Base-by-base conservation (phyloP, 495 filamentous ascomycete genomes). In the Xylaria curta region DNA sequence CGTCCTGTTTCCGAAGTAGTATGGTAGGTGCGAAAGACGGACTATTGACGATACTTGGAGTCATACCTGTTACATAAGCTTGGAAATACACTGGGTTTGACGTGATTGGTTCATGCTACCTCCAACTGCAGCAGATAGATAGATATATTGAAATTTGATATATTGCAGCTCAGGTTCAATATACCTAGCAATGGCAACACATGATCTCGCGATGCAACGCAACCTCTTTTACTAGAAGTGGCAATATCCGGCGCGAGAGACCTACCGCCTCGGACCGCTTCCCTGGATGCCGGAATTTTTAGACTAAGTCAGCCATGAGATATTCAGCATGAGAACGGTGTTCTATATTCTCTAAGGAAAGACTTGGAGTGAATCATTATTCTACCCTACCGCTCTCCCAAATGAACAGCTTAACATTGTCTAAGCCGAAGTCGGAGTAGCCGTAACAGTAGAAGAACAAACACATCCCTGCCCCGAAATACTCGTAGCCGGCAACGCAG, bases 401-500 rank as follows among this genome's bases (percentile, higher is more conserved):
- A n/a, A n/a, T n/a, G n/a, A n/a, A n/a, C n/a, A n/a, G n/a, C n/a
- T n/a, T n/a, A n/a, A 31, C 21, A 47, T 28, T 13, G 33, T 31
- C 51, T 58, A 59, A 44, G 56, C 42, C 13, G 61, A 58, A 1
- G 68, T 61, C 3, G 68, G 75, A 54, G 74, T 13, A 33, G 70
- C 68, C 24, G 54, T 64, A 51, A 62, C 17, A 60, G 67, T 58
- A 46, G 85, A 80, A 19, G 84, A 79, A 74, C 86, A 89, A 26
- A 85, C 81, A 68, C 86, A 89, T 6, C 74, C 76, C 49, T 73
- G 70, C 66, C 79, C 82, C 4, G 83, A 73, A 19, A 82, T 82
- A 54, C 81, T 86, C 0, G 85, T 84, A 6, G 85, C 78, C 0
- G 87, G 88, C 3, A 87, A 83, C 62, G 75, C 79, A 0, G 80